Evolutionary conservation across 2,329 filamentous ascomycete species (phyloP), one percentile per base, ranked within the genome.

Genomic region (Trichoderma afroharzianum): DNA sequence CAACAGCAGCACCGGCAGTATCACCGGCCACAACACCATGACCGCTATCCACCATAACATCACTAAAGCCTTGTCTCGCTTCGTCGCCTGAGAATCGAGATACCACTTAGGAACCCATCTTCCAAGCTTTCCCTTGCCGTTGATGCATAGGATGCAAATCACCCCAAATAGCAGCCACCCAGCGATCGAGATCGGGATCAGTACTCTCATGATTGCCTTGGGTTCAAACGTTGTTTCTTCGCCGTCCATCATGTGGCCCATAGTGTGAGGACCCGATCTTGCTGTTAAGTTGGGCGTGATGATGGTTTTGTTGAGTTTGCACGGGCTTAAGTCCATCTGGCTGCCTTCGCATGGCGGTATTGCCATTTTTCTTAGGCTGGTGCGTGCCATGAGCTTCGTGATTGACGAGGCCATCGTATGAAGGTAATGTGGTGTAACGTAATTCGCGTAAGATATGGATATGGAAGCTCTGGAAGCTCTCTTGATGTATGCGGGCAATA

Each of bases 1-100:
- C 64, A 32, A 21, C 36, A 63, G 14, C 74, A 88, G 90, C 76
- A 95, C 92, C 0, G 84, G 83, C 64, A 88, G 84, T 75, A 94
- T 95, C 76, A 84, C 85, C 4, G 90, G 90, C 71, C 80, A 81
- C n/a, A 77, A 71, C 47, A 80, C 50, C 26, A 81, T 26, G 2
- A 80, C 74, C 2, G 70, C 74, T 1, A 71, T 15, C 79, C 79
- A 81, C 80, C 79, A 81, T 1, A 53, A 64, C 11, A 63, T 73
- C 55, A 81, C 75, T 7, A 71, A 21, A 5, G 73, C 63, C 55
- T 73, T 75, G n/a, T 79, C 75, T 63, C 69, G 69, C 4, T 15
- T 30, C 18, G 73, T 75, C 0, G 75, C 75, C 3, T 67, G 47
- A 1, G 77, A 76, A 53, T 80, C 76, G 24, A 80, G 75, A 62